phyloP scores from a whole-genome alignment of 352 stramenopile genomes.

The Globisporangium orthogonon region DNA sequence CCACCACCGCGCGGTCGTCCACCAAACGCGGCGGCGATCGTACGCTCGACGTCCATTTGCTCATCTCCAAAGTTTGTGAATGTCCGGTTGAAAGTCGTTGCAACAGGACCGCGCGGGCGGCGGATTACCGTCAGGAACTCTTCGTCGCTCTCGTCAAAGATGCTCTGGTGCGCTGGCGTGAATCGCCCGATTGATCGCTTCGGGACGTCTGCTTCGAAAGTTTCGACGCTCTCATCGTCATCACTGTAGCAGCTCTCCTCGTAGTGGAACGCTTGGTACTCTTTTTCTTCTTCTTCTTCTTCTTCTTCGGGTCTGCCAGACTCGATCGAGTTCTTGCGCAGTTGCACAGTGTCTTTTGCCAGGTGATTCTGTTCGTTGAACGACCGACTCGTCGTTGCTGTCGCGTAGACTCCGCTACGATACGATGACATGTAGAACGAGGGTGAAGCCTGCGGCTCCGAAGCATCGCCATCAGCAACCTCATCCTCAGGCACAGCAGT shows the following conservation, averaged over 20 bases:
- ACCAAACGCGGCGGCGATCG: conserved; percentile 14
- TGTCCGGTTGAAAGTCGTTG: neutral
- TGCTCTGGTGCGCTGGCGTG: neutral
- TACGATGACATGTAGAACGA: neutral
- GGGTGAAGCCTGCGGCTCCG: neutral
- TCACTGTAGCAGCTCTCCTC: neutral
- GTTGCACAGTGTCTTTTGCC: neutral
- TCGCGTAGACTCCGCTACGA: neutral
- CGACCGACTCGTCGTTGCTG: too few relatives aligned
- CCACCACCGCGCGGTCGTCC: conserved; percentile 5
- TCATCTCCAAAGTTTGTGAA: conserved; percentile 6
- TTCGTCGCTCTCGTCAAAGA: conserved; percentile 17
- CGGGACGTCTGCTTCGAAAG: neutral
- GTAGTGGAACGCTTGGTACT: neutral
- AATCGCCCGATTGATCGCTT: conserved; percentile 9
- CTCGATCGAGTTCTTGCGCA: neutral
- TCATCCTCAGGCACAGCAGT: neutral
- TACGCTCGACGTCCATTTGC: conserved; percentile 13
- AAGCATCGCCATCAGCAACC: neutral
- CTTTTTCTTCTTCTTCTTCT: neutral
- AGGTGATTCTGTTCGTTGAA: neutral
- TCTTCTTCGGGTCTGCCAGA: neutral
- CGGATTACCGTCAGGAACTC: conserved; percentile 12
- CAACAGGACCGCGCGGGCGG: conserved; percentile 3
- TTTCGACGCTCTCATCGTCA: neutral